These are phyloP conservation scores for Amylocarpus encephaloides DNA, from an alignment of 2,329 filamentous ascomycete genomes.

Conservation along the genomic window DNA sequence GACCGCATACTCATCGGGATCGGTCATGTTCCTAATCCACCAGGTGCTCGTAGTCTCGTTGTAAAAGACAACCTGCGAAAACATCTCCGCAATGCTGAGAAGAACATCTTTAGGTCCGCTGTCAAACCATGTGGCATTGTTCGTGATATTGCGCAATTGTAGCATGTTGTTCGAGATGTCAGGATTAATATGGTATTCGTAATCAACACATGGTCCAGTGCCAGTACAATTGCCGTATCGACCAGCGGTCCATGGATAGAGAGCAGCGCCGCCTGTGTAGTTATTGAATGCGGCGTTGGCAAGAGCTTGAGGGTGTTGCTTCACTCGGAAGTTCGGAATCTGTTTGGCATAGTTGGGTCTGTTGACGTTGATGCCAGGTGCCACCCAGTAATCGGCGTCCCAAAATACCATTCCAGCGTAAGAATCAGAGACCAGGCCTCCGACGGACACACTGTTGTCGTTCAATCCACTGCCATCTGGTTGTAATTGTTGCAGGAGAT, in stretches of 20 bases:
- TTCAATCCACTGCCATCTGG: constrained; percentile 49
- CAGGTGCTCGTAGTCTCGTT: constrained; percentile 50
- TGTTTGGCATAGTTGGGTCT: constrained; percentile 56
- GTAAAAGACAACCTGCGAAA: constrained; percentile 50
- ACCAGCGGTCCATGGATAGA: constrained; percentile 63
- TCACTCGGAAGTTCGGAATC: constrained; percentile 58
- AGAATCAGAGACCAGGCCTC: constrained; percentile 59
- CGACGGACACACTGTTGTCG: constrained; percentile 60
- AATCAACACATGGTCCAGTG: constrained; percentile 60
- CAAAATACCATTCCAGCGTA: constrained; percentile 52
- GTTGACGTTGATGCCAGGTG: constrained; percentile 55
- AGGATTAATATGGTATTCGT: constrained; percentile 66
- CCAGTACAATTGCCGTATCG: constrained; percentile 62
- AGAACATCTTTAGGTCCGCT: constrained; percentile 53
- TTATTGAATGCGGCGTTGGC: constrained; percentile 54
- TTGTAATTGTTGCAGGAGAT: constrained; percentile 45
- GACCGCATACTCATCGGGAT: constrained; percentile 43
- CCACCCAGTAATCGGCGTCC: constrained; percentile 36
- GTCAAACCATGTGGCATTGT: constrained; percentile 32
- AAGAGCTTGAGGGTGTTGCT: constrained; percentile 52
- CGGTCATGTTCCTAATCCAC: constrained; percentile 57
- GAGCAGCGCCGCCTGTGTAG: constrained; percentile 51
- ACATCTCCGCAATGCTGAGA: constrained; percentile 56
- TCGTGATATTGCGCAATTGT: constrained; percentile 30
- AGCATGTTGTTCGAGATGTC: constrained; percentile 53